Conservation (phyloP, 202 grass and related monocot species). For the Schoenoplectus triqueter region DNA sequence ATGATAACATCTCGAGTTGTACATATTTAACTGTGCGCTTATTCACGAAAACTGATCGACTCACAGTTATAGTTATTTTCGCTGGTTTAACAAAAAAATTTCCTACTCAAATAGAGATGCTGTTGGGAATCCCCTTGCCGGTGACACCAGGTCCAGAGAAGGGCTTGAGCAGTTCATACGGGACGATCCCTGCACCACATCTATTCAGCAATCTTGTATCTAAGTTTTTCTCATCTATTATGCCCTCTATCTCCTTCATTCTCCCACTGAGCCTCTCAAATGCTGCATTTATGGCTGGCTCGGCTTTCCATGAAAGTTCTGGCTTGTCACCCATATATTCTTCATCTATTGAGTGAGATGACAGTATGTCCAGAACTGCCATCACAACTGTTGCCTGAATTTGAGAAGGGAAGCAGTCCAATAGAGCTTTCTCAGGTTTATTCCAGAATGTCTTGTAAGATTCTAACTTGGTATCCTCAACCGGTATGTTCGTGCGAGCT, state of each 20-base stretch:
- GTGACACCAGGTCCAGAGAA: slow-evolving; percentile 49
- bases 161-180: slow-evolving; percentile 59
- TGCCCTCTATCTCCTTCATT: slow-evolving; percentile 52
- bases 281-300: slow-evolving; percentile 41
- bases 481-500: slow-evolving; percentile 54
- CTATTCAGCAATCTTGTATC: slow-evolving; percentile 38
- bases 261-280: slow-evolving; percentile 44
- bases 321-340: slow-evolving; percentile 50
- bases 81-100: not conserved
- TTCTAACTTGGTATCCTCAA: slow-evolving; percentile 4
- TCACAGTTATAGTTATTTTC: too few relatives aligned
- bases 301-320: slow-evolving; percentile 44
- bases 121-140: slow-evolving; percentile 58
- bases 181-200: slow-evolving; percentile 51
- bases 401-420: slow-evolving; percentile 48
- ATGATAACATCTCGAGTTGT: too few relatives aligned
- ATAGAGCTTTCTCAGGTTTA: slow-evolving; percentile 44
- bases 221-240: slow-evolving; percentile 45
- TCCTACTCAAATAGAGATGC: slow-evolving; percentile 61
- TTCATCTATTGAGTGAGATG: slow-evolving; percentile 53
- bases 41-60: not conserved
- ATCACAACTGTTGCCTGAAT: slow-evolving; percentile 40
- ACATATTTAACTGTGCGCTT: too few relatives aligned
- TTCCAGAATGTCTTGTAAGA: not conserved
- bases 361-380: slow-evolving; percentile 44